Percentiles rank a stretch among this genome's conserved stretches.
Evolutionary conservation across 2,329 filamentous ascomycete species (phyloP).

Genomic region (Penicillium freii): DNA sequence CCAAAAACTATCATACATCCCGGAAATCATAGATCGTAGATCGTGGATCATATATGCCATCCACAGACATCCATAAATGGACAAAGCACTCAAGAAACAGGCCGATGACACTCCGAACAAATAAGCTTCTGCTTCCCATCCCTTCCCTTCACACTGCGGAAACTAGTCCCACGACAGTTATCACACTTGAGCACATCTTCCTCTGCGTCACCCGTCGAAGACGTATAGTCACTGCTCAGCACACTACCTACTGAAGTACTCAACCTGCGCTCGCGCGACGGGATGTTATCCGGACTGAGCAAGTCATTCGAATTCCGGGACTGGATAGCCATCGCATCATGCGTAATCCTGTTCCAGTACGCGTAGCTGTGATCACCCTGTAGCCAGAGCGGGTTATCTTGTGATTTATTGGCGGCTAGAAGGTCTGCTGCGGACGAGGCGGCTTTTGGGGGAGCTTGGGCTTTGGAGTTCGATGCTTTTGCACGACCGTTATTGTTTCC

Average conservation of each 20-base stretch:
- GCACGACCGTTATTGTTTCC: slow-evolving; percentile 1
- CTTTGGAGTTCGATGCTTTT: not conserved
- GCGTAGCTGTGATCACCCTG: slow-evolving; percentile 53
- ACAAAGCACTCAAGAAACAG: slow-evolving; percentile 22
- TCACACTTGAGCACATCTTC: slow-evolving; percentile 56
- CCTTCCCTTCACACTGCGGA: slow-evolving; percentile 58
- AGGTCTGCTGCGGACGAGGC: slow-evolving; percentile 23
- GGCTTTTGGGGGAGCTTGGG: not conserved
- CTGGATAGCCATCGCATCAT: slow-evolving; percentile 38
- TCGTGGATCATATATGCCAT: slow-evolving; percentile 3
- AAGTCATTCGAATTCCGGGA: slow-evolving; percentile 23
- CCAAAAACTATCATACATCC: slow-evolving; percentile 1
- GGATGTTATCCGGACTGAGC: slow-evolving; percentile 21
- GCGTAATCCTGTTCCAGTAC: slow-evolving; percentile 52
- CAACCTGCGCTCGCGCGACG: slow-evolving; percentile 32
- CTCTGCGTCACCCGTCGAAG: slow-evolving; percentile 41
- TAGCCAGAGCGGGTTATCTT: slow-evolving; percentile 48
- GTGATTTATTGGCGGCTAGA: slow-evolving; percentile 24
- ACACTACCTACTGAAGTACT: slow-evolving; percentile 50
- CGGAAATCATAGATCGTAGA: not conserved
- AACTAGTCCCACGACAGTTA: slow-evolving; percentile 61
- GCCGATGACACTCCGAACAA: slow-evolving; percentile 55
- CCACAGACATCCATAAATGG: not conserved
- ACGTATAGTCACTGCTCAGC: slow-evolving; percentile 57
- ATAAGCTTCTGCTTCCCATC: slow-evolving; percentile 56